These are phyloP conservation scores for Senna tora DNA, from an alignment of 306 rosid genomes.

Conservation along the genomic window DNA sequence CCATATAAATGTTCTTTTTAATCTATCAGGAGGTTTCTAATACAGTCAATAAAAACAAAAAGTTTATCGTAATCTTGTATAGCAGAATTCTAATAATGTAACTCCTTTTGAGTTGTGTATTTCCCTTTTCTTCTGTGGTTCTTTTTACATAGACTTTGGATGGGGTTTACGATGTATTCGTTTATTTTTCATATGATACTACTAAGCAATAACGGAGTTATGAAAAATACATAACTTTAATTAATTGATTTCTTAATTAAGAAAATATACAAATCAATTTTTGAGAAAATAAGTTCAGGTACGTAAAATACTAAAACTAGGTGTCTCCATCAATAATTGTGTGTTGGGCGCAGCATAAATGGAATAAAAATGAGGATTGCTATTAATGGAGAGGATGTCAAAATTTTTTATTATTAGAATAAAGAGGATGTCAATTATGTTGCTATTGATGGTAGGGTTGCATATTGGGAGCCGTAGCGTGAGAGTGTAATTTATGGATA, in stretches of 20 bases:
- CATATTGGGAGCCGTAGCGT: slow-evolving; percentile 2
- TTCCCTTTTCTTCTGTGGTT: neutral
- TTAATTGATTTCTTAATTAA: no score
- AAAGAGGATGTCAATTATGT: neutral
- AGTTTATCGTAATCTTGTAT: slow-evolving; percentile 43
- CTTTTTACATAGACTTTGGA: slow-evolving; percentile 8
- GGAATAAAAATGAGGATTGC: slow-evolving; percentile 16
- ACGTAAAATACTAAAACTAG: no score
- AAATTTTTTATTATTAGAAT: neutral
- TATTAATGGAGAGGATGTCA: neutral
- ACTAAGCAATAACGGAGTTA: no score
- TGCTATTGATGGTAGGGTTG: slow-evolving; percentile 19
- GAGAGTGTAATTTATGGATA: neutral
- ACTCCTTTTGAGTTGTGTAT: slow-evolving; percentile 15
- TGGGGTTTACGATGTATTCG: neutral
- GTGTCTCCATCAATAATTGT: neutral
- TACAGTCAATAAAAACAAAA: slow-evolving; percentile 35
- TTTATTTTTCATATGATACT: neutral
- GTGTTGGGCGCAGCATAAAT: neutral
- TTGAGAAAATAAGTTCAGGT: no score
- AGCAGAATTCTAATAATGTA: slow-evolving; percentile 39
- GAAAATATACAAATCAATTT: no score
- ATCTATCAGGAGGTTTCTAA: slow-evolving; percentile 34
- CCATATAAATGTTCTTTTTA: slow-evolving; percentile 39
- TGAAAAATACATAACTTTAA: no score